A percentile compares a stretch with the other conserved stretches of the same genome.
Conservation (phyloP, 23 red algal genomes). For the Gracilaria caudata region DNA sequence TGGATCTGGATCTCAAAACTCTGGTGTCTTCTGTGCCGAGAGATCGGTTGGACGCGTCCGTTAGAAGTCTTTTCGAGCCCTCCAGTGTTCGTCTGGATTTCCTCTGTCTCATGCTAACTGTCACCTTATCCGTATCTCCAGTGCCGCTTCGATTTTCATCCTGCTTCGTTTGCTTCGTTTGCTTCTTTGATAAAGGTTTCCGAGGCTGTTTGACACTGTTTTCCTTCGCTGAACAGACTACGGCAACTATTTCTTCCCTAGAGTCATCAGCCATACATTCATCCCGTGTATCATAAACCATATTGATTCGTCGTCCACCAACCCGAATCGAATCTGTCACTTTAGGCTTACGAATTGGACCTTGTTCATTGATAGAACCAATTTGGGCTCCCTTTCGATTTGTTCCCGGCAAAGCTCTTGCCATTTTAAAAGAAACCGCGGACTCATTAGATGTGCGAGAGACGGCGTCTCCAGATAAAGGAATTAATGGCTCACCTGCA, state of each 20-base stretch:
- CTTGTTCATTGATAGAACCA: background rate
- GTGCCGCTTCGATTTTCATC: background rate
- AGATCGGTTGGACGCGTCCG: background rate
- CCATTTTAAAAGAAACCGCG: background rate
- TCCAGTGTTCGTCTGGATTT: background rate
- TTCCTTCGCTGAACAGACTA: conserved; percentile 7
- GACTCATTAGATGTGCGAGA: conserved; percentile 7
- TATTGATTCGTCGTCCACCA: background rate
- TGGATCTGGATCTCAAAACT: conserved; percentile 22
- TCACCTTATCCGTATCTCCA: background rate
- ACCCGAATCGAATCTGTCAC: background rate
- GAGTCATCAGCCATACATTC: background rate
- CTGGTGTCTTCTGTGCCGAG: background rate
- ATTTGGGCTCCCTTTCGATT: background rate
- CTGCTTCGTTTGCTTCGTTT: background rate
- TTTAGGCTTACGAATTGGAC: background rate
- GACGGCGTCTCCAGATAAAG: background rate
- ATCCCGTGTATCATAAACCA: background rate
- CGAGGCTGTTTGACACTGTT: background rate
- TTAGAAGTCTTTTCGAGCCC: background rate
- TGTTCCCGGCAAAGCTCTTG: background rate
- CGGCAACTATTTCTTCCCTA: conserved; percentile 8
- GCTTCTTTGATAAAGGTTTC: background rate
- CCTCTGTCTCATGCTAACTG: background rate
- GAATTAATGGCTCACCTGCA: no score